A percentile compares a stretch with the other conserved stretches of the same genome.
These are phyloP conservation scores for Salvia rosmarinus DNA, from an alignment of 257 asterid genomes.

Conservation along the genomic window DNA sequence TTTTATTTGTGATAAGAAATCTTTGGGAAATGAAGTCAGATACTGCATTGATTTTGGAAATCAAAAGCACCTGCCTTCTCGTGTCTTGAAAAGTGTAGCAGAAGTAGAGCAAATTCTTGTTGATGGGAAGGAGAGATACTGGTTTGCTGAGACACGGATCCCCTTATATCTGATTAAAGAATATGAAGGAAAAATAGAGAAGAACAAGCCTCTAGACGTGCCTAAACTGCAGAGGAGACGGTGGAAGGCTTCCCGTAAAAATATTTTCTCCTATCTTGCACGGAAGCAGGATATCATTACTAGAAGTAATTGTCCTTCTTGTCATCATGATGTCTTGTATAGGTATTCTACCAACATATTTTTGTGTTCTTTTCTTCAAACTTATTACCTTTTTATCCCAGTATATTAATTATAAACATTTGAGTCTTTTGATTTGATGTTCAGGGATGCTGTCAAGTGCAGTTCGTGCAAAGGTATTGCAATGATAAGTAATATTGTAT, in stretches of 20 bases:
- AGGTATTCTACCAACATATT: conserved; percentile 54
- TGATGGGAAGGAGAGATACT: conserved; percentile 66
- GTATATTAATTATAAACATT: conserved; percentile 31
- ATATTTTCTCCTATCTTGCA: conserved; percentile 57
- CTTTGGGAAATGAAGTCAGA: conserved; percentile 53
- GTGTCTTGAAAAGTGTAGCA: conserved; percentile 64
- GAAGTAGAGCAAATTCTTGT: conserved; percentile 58
- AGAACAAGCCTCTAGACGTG: conserved; percentile 42
- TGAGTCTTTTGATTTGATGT: conserved; percentile 36
- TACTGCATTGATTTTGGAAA: conserved; percentile 70
- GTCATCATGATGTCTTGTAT: conserved; percentile 54
- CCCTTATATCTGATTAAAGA: conserved; percentile 81
- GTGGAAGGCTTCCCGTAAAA: conserved; percentile 50
- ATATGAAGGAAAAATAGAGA: conserved; percentile 59
- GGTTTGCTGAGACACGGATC: conserved; percentile 75
- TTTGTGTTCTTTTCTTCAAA: conserved; percentile 12
- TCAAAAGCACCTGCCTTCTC: conserved; percentile 88
- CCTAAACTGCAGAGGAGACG: conserved; percentile 52
- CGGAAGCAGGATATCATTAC: conserved; percentile 56
- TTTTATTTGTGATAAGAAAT: conserved; percentile 56
- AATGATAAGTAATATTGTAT: too few species aligned
- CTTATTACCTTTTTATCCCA: conserved; percentile 2
- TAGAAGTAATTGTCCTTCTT: conserved; percentile 57
- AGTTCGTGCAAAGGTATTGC: conserved; percentile 74
- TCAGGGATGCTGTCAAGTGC: conserved; percentile 76